Base-by-base conservation (phyloP, 495 filamentous ascomycete species). In the Thozetella sp. region DNA sequence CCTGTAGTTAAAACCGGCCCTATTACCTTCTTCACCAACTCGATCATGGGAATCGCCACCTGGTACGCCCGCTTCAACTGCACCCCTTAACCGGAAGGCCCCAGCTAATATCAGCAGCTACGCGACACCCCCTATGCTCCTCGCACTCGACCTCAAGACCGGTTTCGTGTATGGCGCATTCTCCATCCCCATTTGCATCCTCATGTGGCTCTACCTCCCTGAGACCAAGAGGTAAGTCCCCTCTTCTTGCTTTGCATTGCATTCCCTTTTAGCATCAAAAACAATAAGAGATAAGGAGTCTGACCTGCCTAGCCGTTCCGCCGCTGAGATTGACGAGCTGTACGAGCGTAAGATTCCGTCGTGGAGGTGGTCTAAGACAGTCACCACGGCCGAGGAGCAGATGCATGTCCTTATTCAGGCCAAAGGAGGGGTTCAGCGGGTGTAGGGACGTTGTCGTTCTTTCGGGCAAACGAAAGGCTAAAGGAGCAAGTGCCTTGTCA, bases 151-250 rank as follows among this genome's bases (percentile, higher is more conserved):
- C 15, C 6, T 37, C 30, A 37, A 15, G 30, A 15, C 30, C 30
- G 30, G 30, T 15, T 37, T 37, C 30, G 30, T 37, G 15, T 37
- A 37, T 37, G 50, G 3, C 50, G 50, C 50, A 2, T 52, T 52
- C 23, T 52, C 50, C 0, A 22, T 52, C 2, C 50, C 50, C 50
- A 52, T 52, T 23, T 52, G 50, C 22, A 52, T 52, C 50, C 22
- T 52, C 50, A 52, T 52, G 50, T 52, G 50, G 50, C 22, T 52
- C 50, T 52, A 19, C 50, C 22, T 52, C 3, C 50, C 50, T 17
- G 50, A 52, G 19, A 52, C 50, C 50, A 23, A 22, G 25, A 25
- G 50, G 50, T 52, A 52, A 52, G 50, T 52, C 22, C 6, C 6
- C 30, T 6, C 15, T 37, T 37, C 6, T 6, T 37, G 6, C 15